A percentile compares a stretch with the other conserved stretches of the same genome.
Evolutionary conservation across 768 basidiomycete genomes (phyloP).

Genomic region (Mrakia hoshinonis): DNA sequence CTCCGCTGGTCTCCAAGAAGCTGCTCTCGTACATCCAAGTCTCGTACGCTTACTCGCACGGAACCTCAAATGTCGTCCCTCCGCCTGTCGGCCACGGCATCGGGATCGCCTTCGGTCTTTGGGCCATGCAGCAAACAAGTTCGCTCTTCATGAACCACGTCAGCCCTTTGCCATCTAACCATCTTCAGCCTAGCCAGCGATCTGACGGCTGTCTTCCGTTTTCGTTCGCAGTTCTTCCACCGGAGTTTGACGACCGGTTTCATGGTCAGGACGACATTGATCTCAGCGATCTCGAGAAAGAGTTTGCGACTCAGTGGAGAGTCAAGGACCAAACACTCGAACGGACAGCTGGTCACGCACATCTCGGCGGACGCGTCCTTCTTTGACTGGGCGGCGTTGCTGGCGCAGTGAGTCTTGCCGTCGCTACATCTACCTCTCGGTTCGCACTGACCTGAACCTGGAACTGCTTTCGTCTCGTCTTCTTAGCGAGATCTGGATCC

Average conservation of each 20-base stretch:
- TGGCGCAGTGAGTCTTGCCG: not conserved
- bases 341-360: slow-evolving; percentile 61
- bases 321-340: slow-evolving; percentile 52
- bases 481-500: slow-evolving; percentile 48
- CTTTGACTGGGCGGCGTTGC: slow-evolving; percentile 46
- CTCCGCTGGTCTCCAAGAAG: slow-evolving; percentile 53
- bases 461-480: slow-evolving; percentile 36
- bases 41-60: slow-evolving; percentile 45
- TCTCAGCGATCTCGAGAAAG: slow-evolving; percentile 55
- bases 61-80: slow-evolving; percentile 43
- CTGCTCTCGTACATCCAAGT: slow-evolving; percentile 53
- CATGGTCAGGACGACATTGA: slow-evolving; percentile 32
- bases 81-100: slow-evolving; percentile 52
- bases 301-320: slow-evolving; percentile 57
- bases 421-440: not conserved
- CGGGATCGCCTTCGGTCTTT: slow-evolving; percentile 61
- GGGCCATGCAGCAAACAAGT: slow-evolving; percentile 59
- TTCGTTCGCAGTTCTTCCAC: slow-evolving; percentile 16
- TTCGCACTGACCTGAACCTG: not conserved
- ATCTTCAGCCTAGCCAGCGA: no score
- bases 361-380: slow-evolving; percentile 57
- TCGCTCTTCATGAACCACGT: slow-evolving; percentile 44
- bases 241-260: slow-evolving; percentile 40
- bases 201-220: no score
- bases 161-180: no score